phyloP scores from a whole-genome alignment of 495 filamentous ascomycete species.

The Xylaria acuta region DNA sequence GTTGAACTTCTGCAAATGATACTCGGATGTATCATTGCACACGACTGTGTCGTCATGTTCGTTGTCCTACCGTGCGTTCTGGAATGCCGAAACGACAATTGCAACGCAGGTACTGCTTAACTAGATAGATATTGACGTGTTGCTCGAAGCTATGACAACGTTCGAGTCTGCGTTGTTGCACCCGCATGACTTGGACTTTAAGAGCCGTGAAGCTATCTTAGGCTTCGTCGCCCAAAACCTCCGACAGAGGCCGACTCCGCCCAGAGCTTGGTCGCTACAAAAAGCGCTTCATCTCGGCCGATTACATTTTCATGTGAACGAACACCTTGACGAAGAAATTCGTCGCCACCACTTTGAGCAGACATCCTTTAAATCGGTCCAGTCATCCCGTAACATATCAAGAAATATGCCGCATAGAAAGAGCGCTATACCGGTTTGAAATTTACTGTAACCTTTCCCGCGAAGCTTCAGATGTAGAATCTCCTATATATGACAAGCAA shows the following conservation, averaged over 20 bases:
- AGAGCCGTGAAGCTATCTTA: not conserved
- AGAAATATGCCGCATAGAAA: conserved; percentile 24
- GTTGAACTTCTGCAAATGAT: not conserved
- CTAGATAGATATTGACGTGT: conserved; percentile 4
- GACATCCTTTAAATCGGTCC: not conserved
- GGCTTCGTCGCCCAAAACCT: not conserved
- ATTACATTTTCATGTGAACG: conserved; percentile 3
- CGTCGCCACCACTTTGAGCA: not conserved
- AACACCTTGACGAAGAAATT: not conserved
- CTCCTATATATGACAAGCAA: too few relatives aligned
- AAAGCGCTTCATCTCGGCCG: not conserved
- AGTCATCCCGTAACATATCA: not conserved
- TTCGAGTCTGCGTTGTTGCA: not conserved
- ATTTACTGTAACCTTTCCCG: conserved; percentile 24
- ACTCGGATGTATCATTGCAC: not conserved
- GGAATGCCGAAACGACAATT: not conserved
- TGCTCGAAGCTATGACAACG: not conserved
- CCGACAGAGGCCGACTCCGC: not conserved
- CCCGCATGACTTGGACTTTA: not conserved
- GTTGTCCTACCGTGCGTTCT: not conserved
- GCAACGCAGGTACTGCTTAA: not conserved
- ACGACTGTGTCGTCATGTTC: conserved; percentile 7
- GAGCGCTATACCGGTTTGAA: conserved; percentile 29
- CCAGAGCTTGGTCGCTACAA: not conserved
- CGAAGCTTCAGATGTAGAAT: not conserved